These are phyloP conservation scores for Plasmodium gaboni DNA, from an alignment of 169 alveolate genomes.

Conservation along the genomic window DNA sequence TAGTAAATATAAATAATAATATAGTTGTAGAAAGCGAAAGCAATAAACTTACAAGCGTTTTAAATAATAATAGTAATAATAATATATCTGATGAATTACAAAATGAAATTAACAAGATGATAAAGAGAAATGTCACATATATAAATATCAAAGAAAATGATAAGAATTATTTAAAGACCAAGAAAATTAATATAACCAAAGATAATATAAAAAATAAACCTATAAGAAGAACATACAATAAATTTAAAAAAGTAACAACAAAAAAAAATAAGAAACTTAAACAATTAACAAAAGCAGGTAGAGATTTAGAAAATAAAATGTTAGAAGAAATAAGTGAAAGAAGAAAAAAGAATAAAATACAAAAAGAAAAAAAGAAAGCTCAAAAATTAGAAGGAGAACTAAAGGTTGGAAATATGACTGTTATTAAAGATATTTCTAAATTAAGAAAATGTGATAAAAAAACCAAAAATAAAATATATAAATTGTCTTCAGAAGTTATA, in stretches of 20 bases:
- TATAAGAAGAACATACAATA: slow-evolving; percentile 12
- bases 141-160: slow-evolving; percentile 16
- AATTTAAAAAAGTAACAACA: slow-evolving; percentile 1
- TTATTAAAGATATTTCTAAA: slow-evolving; percentile 73
- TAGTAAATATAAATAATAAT: background rate
- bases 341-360: slow-evolving; percentile 72
- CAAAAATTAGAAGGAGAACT: slow-evolving; percentile 67
- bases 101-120: slow-evolving; percentile 63
- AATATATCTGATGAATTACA: slow-evolving; percentile 32
- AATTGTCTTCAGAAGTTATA: slow-evolving; percentile 51
- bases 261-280: slow-evolving; percentile 12
- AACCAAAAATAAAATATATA: slow-evolving; percentile 52
- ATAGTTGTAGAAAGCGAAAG: background rate
- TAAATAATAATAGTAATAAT: background rate
- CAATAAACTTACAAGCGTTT: background rate
- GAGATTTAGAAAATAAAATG: slow-evolving; percentile 45
- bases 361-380: slow-evolving; percentile 69
- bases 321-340: slow-evolving; percentile 72
- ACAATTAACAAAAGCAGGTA: slow-evolving; percentile 51
- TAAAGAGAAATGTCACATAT: slow-evolving; percentile 44
- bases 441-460: slow-evolving; percentile 73
- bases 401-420: slow-evolving; percentile 76
- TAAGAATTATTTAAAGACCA: slow-evolving; percentile 3
- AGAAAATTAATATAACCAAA: background rate
- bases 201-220: slow-evolving; percentile 8